Evolutionary conservation across 78 protist species (phyloP).

Genomic region (Pelomyxa schiedti): DNA sequence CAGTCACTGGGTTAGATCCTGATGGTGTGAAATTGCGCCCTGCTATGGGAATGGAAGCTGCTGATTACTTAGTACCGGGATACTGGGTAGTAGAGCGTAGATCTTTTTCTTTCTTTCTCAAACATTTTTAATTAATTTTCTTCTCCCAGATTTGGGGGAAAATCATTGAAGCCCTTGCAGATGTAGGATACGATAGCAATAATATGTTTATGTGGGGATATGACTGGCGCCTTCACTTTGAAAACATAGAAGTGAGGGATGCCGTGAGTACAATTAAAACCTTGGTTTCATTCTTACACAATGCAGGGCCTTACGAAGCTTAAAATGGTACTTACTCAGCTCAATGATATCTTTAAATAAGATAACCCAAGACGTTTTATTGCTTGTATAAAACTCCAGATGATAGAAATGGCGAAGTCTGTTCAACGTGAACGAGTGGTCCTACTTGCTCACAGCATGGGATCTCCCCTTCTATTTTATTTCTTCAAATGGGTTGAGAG

Average conservation of each 20-base stretch:
- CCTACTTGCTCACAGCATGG: slow-evolving; percentile 28
- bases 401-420: background rate
- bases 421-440: background rate
- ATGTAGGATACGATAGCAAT: slow-evolving; percentile 23
- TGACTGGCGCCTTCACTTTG: slow-evolving; percentile 19
- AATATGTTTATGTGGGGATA: background rate
- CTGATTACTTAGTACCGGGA: slow-evolving; percentile 27
- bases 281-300: too few relatives aligned
- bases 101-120: too few relatives aligned
- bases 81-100: slow-evolving; percentile 13
- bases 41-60: slow-evolving; percentile 23
- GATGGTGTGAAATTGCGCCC: slow-evolving; percentile 22
- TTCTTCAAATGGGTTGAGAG: slow-evolving; percentile 14
- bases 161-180: slow-evolving; percentile 14
- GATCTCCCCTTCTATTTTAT: background rate
- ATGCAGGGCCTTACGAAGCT: too few relatives aligned
- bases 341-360: too few relatives aligned
- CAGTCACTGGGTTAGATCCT: slow-evolving; percentile 33
- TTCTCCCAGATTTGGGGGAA: slow-evolving; percentile 15
- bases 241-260: slow-evolving; percentile 12
- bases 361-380: too few relatives aligned
- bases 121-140: too few relatives aligned
- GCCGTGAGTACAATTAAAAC: background rate
- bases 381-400: background rate
- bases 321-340: too few relatives aligned